Conservation (phyloP, 306 rosid genomes). For the Dalbergia oliveri region DNA sequence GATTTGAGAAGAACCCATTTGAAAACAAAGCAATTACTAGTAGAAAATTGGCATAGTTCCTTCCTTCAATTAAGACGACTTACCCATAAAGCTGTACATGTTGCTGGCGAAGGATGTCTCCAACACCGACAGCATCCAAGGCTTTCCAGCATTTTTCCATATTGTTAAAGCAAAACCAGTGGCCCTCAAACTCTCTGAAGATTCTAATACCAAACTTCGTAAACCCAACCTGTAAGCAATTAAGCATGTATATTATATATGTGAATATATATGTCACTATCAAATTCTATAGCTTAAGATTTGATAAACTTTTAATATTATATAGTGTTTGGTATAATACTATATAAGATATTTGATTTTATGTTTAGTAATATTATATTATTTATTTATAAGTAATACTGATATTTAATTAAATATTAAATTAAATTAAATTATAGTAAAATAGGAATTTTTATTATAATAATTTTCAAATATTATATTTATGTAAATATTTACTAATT, state of each 20-base stretch:
- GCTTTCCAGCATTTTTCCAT: constrained; percentile 90
- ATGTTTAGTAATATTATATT: no score
- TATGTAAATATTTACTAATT: no score
- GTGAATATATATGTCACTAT: not conserved
- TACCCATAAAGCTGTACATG: constrained; percentile 63
- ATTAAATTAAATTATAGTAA: no score
- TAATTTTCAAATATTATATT: no score
- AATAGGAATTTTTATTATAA: no score
- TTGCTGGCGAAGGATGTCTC: constrained; percentile 59
- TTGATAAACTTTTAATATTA: no score
- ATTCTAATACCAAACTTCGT: constrained; percentile 76
- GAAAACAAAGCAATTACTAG: not conserved
- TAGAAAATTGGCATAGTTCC: no score
- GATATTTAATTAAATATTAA: no score
- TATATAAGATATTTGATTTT: no score
- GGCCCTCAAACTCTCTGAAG: constrained; percentile 62
- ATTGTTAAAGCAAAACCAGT: constrained; percentile 66
- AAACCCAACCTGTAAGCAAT: constrained; percentile 58
- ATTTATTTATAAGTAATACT: no score
- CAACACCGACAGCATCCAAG: constrained; percentile 73
- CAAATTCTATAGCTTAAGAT: not conserved
- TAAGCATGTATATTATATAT: not conserved
- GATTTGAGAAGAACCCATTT: not conserved
- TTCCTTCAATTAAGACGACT: not conserved
- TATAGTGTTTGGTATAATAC: no score